Base-by-base conservation (phyloP, 2,329 filamentous ascomycete genomes). In the Pseudonectria foliicola region DNA sequence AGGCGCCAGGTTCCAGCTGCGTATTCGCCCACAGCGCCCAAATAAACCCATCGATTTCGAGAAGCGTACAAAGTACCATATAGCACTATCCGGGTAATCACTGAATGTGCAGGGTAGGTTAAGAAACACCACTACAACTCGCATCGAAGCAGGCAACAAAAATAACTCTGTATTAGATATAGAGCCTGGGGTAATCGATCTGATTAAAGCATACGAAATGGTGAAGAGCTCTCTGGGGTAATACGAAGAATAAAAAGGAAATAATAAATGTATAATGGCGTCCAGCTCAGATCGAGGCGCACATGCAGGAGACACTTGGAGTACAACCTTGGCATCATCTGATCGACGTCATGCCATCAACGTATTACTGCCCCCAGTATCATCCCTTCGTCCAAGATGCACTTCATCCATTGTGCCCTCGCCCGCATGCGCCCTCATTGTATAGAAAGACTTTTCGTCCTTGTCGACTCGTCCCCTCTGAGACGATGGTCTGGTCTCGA, bases 171-270 rank as follows among this genome's bases (percentile, higher is more conserved):
- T 51, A 53, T 49, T 50, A 45, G n/a, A n/a, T n/a, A n/a, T n/a
- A n/a, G 49, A 54, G 48, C 42, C 42, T 44, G 53, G 54, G 52
- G 47, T 54, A 53, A 52, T 50, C 54, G 52, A 45, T 54, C 50
- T 53, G 51, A 62, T 62, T 62, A 59, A 61, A 59, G 50, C 52
- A 48, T 62, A 55, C 46, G 55, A 59, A 56, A 59, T 54, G 44
- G 52, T 53, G 51, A 58, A 56, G 46, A 54, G 49, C 49, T 60
- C 49, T 53, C 44, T 21, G 48, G 50, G 52, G 49, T 55, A 53
- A 54, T 52, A 60, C 57, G 60, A 53, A 52, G n/a, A n/a, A n/a
- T n/a, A 57, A 56, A 53, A 46, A 56, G 52, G 60, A 55, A 46
- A 52, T 50, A 46, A 55, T 56, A 56, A 52, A 48, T 44, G 51